Evolutionary conservation across 2,329 filamentous ascomycete species (phyloP).

Genomic region (Colletotrichum higginsianum): DNA sequence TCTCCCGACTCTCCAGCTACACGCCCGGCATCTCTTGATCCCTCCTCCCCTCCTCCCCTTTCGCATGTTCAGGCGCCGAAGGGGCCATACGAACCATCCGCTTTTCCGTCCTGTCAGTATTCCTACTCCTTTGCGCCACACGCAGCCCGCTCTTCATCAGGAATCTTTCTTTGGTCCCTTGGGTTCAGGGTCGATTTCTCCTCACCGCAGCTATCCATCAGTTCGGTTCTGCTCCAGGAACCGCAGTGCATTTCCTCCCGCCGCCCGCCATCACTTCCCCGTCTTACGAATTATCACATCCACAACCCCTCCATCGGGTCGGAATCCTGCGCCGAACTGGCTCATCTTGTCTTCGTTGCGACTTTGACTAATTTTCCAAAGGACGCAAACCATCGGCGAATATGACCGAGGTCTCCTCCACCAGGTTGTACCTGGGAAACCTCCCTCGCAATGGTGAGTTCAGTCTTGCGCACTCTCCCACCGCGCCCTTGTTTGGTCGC

Average conservation of each 20-base stretch:
- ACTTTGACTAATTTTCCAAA: constrained; percentile 18
- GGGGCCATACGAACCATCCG: not conserved
- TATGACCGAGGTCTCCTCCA: constrained; percentile 93
- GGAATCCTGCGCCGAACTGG: constrained; percentile 17
- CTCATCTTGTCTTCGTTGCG: constrained; percentile 1
- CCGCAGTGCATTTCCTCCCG: not conserved
- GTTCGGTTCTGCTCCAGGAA: not conserved
- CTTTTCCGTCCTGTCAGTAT: not conserved
- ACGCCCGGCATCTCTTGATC: not conserved
- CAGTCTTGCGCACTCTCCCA: constrained; percentile 36
- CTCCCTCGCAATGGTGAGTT: constrained; percentile 93
- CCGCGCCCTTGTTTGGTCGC: not conserved
- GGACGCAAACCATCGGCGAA: constrained; percentile 50
- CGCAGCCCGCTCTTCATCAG: not conserved
- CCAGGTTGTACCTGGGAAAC: constrained; percentile 97
- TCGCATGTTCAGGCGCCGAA: constrained; percentile 4
- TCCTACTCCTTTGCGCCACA: not conserved
- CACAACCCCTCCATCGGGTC: not conserved
- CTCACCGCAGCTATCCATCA: not conserved
- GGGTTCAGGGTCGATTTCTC: not conserved
- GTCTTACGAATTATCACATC: constrained; percentile 1
- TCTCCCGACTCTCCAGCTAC: not conserved
- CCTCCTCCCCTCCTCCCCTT: constrained; percentile 16
- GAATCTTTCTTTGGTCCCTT: not conserved
- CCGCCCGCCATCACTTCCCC: not conserved